Conservation (phyloP, 768 basidiomycete genomes). For the Coprinopsis cinerea region DNA sequence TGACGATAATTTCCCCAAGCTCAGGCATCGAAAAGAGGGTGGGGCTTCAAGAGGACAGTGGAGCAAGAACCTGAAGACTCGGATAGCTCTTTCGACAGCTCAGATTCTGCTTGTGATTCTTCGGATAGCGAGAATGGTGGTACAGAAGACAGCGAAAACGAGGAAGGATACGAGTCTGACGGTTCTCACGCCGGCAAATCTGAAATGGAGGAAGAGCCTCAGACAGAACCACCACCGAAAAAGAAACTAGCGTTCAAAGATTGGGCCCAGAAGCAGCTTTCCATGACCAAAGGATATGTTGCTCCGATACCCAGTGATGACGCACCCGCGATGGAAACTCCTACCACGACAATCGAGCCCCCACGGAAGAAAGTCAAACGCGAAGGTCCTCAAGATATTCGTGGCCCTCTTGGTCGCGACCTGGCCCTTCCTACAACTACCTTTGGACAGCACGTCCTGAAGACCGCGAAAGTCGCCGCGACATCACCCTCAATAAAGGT, state of each 20-base stretch:
- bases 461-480: constrained; percentile 11
- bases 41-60: constrained; percentile 32
- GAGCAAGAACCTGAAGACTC: constrained; percentile 28
- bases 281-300: constrained; percentile 35
- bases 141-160: constrained; percentile 17
- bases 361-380: constrained; percentile 45
- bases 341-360: constrained; percentile 16
- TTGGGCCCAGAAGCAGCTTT: constrained; percentile 83
- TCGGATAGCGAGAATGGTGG: constrained; percentile 17
- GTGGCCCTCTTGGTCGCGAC: constrained; percentile 78
- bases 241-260: constrained; percentile 70
- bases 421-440: constrained; percentile 60
- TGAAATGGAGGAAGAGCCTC: constrained; percentile 19
- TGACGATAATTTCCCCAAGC: background rate
- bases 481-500: constrained; percentile 28
- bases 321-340: constrained; percentile 3
- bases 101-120: constrained; percentile 54
- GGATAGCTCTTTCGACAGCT: constrained; percentile 70
- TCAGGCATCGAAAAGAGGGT: constrained; percentile 30
- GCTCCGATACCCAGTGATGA: constrained; percentile 15
- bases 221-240: constrained; percentile 15
- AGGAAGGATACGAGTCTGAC: constrained; percentile 15
- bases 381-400: constrained; percentile 36
- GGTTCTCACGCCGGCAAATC: constrained; percentile 17
- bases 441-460: constrained; percentile 47